These are phyloP conservation scores for Alternaria panax DNA, from an alignment of 2,329 filamentous ascomycete species.

Conservation along the genomic window DNA sequence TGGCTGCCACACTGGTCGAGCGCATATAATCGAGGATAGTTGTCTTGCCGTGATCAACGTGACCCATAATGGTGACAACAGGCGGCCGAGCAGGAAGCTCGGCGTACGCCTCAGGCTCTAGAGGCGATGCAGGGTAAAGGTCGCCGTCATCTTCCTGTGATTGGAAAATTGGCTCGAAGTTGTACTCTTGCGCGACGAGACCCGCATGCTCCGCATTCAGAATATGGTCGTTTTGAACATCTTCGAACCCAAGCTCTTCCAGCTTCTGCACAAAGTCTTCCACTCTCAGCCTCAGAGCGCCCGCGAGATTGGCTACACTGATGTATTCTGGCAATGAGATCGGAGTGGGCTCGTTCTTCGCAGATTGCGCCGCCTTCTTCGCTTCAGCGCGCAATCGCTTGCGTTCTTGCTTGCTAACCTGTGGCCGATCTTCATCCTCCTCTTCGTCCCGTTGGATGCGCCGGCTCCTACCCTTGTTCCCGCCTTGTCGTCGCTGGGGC, in stretches of 20 bases:
- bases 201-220: constrained; percentile 90
- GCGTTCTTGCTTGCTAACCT: constrained; percentile 36
- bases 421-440: constrained; percentile 33
- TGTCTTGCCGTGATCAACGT: constrained; percentile 98
- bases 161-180: constrained; percentile 84
- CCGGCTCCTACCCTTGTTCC: constrained; percentile 24
- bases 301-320: constrained; percentile 81
- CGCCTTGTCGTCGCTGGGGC: constrained; percentile 35
- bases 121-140: constrained; percentile 65
- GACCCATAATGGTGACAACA: constrained; percentile 98
- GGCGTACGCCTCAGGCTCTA: constrained; percentile 67
- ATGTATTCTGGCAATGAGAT: constrained; percentile 91
- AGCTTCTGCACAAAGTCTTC: constrained; percentile 78
- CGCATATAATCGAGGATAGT: constrained; percentile 93
- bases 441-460: constrained; percentile 34
- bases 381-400: constrained; percentile 45
- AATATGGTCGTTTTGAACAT: constrained; percentile 80
- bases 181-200: constrained; percentile 89
- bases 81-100: constrained; percentile 78
- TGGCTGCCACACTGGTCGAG: constrained; percentile 88
- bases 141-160: constrained; percentile 69
- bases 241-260: constrained; percentile 89
- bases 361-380: constrained; percentile 43
- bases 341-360: constrained; percentile 40
- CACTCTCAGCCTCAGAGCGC: constrained; percentile 73